These are phyloP conservation scores for Rubroboletus satanas DNA, from an alignment of 768 basidiomycete genomes.

Conservation along the genomic window DNA sequence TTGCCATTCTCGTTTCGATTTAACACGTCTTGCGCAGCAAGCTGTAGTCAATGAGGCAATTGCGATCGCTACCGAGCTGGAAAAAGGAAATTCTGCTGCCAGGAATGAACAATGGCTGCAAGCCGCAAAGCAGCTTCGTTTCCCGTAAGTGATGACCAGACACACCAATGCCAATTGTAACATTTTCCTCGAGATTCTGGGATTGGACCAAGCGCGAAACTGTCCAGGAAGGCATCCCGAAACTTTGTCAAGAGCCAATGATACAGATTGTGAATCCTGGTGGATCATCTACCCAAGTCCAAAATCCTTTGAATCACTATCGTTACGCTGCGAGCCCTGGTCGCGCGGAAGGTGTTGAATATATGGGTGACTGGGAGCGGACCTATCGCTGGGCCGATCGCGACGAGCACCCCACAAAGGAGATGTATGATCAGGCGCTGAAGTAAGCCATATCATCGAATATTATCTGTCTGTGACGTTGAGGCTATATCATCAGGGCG, in stretches of 20 bases:
- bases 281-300: background rate
- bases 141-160: slow-evolving; percentile 10
- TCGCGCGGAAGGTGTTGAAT: background rate
- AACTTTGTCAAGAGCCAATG: background rate
- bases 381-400: slow-evolving; percentile 16
- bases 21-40: slow-evolving; percentile 7
- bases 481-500: background rate
- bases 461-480: too few species aligned
- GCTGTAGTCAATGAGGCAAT: slow-evolving; percentile 14
- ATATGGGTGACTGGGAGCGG: slow-evolving; percentile 7
- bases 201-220: slow-evolving; percentile 13
- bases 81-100: background rate
- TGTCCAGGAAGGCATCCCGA: slow-evolving; percentile 1
- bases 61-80: slow-evolving; percentile 8
- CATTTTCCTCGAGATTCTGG: slow-evolving; percentile 11
- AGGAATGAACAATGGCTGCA: slow-evolving; percentile 8
- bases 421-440: slow-evolving; percentile 9
- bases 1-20: too few species aligned
- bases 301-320: slow-evolving; percentile 18
- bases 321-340: slow-evolving; percentile 3
- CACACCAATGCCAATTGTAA: background rate
- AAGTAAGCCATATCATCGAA: slow-evolving; percentile 3
- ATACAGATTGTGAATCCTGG: background rate
- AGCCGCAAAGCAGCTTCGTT: slow-evolving; percentile 13
- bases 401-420: background rate